Evolutionary conservation across 148 eudicot genomes (phyloP).

Genomic region (Vaccinium corymbosum): DNA sequence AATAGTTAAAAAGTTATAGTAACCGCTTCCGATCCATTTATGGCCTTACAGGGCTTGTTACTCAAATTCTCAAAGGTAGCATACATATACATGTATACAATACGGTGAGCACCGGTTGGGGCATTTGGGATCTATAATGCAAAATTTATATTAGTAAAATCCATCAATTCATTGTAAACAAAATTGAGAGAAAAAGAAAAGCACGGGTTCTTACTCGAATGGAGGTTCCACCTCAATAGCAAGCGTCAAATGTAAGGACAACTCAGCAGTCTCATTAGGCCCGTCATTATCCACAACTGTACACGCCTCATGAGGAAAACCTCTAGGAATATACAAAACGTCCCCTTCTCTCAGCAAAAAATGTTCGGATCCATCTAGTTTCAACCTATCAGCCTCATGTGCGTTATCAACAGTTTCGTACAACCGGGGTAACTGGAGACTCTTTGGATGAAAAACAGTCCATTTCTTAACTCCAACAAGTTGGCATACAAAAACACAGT

Average conservation of each 20-base stretch:
- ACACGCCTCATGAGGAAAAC: constrained; percentile 76
- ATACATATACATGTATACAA: background rate
- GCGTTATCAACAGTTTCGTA: constrained; percentile 45
- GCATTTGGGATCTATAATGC: background rate
- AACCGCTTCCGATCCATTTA: background rate
- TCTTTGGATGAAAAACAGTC: constrained; percentile 42
- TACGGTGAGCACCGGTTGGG: background rate
- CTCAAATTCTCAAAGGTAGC: background rate
- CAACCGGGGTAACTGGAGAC: constrained; percentile 59
- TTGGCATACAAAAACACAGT: constrained; percentile 89
- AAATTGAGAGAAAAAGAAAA: background rate
- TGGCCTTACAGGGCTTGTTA: background rate
- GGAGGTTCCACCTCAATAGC: constrained; percentile 87
- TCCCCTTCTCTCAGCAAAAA: constrained; percentile 72
- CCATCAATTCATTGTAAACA: background rate
- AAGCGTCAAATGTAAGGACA: constrained; percentile 79
- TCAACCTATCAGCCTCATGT: constrained; percentile 18
- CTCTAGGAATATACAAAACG: constrained; percentile 86
- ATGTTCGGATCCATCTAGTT: constrained; percentile 27
- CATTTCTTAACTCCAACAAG: constrained; percentile 65
- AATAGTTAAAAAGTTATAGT: background rate
- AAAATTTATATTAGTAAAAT: background rate
- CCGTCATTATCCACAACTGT: constrained; percentile 37
- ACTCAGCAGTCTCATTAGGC: constrained; percentile 20
- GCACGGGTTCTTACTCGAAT: constrained; percentile 65